Percentiles rank a stretch among this genome's conserved stretches.
Evolutionary conservation across 1,139 yeast species (phyloP).

Genomic region (Saccharomycopsis hybrid): DNA sequence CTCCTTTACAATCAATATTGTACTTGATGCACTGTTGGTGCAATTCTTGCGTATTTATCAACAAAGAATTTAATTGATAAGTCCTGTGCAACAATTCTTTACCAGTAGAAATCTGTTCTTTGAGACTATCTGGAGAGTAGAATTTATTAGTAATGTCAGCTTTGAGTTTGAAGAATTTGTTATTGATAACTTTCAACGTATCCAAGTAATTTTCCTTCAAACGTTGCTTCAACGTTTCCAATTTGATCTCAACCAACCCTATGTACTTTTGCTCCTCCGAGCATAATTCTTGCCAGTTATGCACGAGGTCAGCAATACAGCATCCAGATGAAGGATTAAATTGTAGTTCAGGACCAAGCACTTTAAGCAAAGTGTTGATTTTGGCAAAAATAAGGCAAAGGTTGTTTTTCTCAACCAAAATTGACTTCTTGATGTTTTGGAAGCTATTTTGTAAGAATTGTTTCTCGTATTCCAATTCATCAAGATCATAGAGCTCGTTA

Average conservation of each 20-base stretch:
- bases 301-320: slow-evolving; percentile 5
- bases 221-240: slow-evolving; percentile 7
- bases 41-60: slow-evolving; percentile 7
- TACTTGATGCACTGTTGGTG: slow-evolving; percentile 10
- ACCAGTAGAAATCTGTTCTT: too few relatives aligned
- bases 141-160: too few relatives aligned
- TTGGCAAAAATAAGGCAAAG: slow-evolving; percentile 3
- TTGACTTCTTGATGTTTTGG: slow-evolving; percentile 5
- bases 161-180: slow-evolving; percentile 1
- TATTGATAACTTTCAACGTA: slow-evolving; percentile 12
- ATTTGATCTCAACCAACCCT: slow-evolving; percentile 7
- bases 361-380: slow-evolving; percentile 3
- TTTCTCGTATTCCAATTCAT: slow-evolving; percentile 14
- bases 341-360: slow-evolving; percentile 1
- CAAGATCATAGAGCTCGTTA: slow-evolving; percentile 14
- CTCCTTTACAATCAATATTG: slow-evolving; percentile 1
- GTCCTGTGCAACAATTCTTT: too few relatives aligned
- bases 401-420: slow-evolving; percentile 7
- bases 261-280: slow-evolving; percentile 13
- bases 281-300: slow-evolving; percentile 8
- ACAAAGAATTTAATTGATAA: slow-evolving; percentile 1
- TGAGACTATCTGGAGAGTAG: too few relatives aligned
- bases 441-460: slow-evolving; percentile 7
- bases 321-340: slow-evolving; percentile 3
- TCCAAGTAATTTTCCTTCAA: slow-evolving; percentile 13